Percentiles rank a stretch among this genome's conserved stretches.
Conservation (phyloP, 2,329 filamentous ascomycete genomes). For the Stachybotrys echinatus region DNA sequence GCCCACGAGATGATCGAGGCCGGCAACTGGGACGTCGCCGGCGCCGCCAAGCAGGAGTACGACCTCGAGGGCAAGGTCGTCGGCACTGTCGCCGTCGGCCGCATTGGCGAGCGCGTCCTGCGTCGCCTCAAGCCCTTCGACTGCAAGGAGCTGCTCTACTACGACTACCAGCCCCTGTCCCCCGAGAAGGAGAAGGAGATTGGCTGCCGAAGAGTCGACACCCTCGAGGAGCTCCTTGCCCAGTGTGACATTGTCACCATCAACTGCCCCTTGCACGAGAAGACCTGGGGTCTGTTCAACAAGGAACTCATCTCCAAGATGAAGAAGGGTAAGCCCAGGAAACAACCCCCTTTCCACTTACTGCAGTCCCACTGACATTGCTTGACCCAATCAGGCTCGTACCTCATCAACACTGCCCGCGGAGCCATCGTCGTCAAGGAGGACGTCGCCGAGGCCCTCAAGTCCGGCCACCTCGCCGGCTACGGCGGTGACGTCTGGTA, state of each 20-base stretch:
- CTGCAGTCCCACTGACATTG: not conserved
- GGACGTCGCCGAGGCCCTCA: conserved; percentile 90
- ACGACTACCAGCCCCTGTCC: conserved; percentile 93
- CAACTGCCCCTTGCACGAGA: conserved; percentile 99
- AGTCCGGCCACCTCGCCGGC: conserved; percentile 83
- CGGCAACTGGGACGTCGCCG: conserved; percentile 94
- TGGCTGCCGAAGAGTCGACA: conserved; percentile 83
- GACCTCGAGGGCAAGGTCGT: conserved; percentile 97
- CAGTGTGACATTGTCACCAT: conserved; percentile 98
- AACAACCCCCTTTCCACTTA: not conserved
- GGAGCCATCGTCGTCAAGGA: conserved; percentile 99
- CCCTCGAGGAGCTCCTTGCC: conserved; percentile 85
- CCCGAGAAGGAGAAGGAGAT: conserved; percentile 91
- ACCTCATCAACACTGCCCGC: conserved; percentile 98
- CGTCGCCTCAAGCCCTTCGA: conserved; percentile 94
- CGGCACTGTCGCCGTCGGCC: conserved; percentile 93
- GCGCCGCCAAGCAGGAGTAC: conserved; percentile 95
- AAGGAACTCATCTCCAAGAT: conserved; percentile 98
- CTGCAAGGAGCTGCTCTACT: conserved; percentile 99
- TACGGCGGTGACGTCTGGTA: conserved; percentile 93
- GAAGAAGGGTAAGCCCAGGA: conserved; percentile 70
- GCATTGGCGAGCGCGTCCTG: conserved; percentile 96
- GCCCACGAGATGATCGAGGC: conserved; percentile 87
- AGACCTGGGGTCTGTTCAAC: conserved; percentile 95
- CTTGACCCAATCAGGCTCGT: conserved; percentile 55